Evolutionary conservation across 2,329 filamentous ascomycete genomes (phyloP), one percentile per base, ranked within the genome.

Genomic region (Calonectria leucothoes): DNA sequence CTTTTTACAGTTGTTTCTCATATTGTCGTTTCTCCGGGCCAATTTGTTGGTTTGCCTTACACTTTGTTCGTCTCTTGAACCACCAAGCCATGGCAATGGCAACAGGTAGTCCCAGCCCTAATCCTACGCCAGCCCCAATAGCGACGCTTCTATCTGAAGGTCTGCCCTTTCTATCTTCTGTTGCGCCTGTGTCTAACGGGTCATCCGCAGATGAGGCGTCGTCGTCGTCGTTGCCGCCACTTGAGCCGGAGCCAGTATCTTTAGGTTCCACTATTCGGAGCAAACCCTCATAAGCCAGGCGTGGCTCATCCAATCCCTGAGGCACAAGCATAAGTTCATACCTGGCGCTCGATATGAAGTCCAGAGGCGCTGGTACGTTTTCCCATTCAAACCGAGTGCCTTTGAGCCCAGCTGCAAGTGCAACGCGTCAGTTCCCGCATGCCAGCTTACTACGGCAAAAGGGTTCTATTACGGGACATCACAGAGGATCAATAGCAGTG

Each of bases 271-370:
- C 68, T n/a, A 70, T 52, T 15, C 29, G 37, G 17, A 70, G 66
- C n/a, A 70, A 45, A 15, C 68, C 68, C 37, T 70, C 68, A 15
- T 70, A 70, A 1, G 48, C 59, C 0, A 70, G 59, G 7, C 68
- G 59, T 23, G 68, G 68, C 23, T 42, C 68, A 12, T 39, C 42
- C 17, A 45, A n/a, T 0, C 68, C 68, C 37, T 65, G 59, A 2
- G 59, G 49, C 17, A 66, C 35, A 7, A 70, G 68, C 27, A 70
- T 49, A 6, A 70, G 61, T 14, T 70, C 61, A 42, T 70, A 70
- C 25, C n/a, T 49, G 2, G 68, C 68, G 33, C 25, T 66, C 14
- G 61, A 61, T 20, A 70, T 35, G n/a, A 66, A 65, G 33, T 70
- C 69, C 35, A 70, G 29, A 15, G 69, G 69, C n/a, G 69, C 59